Percentiles rank a stretch among this genome's conserved stretches.
Conservation (phyloP, 2,329 filamentous ascomycete species). For the Graphilbum fragrans region DNA sequence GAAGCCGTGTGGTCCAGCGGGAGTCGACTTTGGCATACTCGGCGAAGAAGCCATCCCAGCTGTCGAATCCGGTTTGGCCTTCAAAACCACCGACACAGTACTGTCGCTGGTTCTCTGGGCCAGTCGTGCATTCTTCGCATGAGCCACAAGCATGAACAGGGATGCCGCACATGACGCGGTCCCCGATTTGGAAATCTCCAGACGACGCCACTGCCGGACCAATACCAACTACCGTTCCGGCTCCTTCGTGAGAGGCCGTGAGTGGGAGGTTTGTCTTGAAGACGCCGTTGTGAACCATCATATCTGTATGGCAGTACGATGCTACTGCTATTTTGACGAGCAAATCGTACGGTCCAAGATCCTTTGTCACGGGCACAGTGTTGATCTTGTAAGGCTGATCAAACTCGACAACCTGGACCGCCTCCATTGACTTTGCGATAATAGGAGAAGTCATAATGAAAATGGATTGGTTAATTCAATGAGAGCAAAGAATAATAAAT, state of each 20-base stretch:
- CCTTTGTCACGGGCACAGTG: conserved; percentile 33
- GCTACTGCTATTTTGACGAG: conserved; percentile 47
- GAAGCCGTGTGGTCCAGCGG: conserved; percentile 30
- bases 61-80: conserved; percentile 34
- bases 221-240: conserved; percentile 38
- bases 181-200: conserved; percentile 31
- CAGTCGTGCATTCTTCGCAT: conserved; percentile 38
- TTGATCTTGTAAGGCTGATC: conserved; percentile 42
- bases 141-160: conserved; percentile 37
- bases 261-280: conserved; percentile 35
- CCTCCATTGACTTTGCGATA: conserved; percentile 17
- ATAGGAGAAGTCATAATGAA: too few species aligned
- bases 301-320: conserved; percentile 51
- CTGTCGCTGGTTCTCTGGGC: conserved; percentile 34
- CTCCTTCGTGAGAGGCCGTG: conserved; percentile 44
- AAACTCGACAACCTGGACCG: conserved; percentile 25
- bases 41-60: conserved; percentile 40
- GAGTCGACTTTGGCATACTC: conserved; percentile 41
- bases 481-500: too few species aligned
- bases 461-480: too few species aligned
- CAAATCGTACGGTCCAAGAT: conserved; percentile 38
- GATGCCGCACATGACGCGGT: conserved; percentile 44
- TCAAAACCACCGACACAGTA: conserved; percentile 34
- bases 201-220: conserved; percentile 24
- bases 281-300: conserved; percentile 37